phyloP scores from a whole-genome alignment of 306 rosid species.

The Cucurbita maxima region DNA sequence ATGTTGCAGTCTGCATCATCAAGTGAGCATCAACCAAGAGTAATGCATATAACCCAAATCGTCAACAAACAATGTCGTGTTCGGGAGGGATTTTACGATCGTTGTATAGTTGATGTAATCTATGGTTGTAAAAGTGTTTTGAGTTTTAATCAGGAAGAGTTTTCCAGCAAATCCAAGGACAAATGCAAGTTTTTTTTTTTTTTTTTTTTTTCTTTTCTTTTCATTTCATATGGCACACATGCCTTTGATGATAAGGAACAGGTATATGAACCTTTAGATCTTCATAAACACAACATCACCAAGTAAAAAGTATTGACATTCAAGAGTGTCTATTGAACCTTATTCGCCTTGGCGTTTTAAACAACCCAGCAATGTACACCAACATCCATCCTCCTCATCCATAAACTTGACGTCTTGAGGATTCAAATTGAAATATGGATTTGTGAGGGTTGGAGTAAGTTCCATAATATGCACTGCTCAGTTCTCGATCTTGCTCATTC shows the following conservation, averaged over 20 bases:
- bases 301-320: background rate
- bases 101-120: background rate
- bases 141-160: background rate
- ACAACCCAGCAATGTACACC: constrained; percentile 18
- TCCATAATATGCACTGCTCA: constrained; percentile 33
- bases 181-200: background rate
- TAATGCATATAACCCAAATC: background rate
- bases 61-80: background rate
- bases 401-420: constrained; percentile 27
- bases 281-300: background rate
- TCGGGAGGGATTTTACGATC: background rate
- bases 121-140: background rate
- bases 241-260: background rate
- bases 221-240: background rate
- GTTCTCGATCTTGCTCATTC: constrained; percentile 28
- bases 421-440: constrained; percentile 17
- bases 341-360: constrained; percentile 10
- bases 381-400: constrained; percentile 22
- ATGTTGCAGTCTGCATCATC: background rate
- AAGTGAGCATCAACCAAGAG: background rate
- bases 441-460: constrained; percentile 28
- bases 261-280: background rate
- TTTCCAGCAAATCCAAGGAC: background rate
- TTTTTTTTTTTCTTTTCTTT: background rate
- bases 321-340: constrained; percentile 13